Base-by-base conservation (phyloP, 345 rosid species). In the Barbarea vulgaris region DNA sequence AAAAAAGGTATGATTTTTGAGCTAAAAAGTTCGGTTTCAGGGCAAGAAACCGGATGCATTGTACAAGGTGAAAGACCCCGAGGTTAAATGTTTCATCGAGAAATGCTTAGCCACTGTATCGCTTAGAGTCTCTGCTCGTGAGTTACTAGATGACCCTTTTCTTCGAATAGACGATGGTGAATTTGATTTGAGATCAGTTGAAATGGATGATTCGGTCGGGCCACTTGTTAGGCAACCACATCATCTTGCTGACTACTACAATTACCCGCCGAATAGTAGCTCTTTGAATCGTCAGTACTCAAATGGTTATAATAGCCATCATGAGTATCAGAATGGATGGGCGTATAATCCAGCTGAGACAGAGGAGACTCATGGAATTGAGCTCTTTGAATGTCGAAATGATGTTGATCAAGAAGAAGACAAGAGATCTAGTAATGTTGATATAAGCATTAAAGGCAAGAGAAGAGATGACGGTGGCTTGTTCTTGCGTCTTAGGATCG, bases 11-110 rank as follows among this genome's bases (percentile, higher is more conserved):
- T 36, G 22, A 50, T 14, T 58, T 6, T 60, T 61, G 54, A 67
- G 73, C 56, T 59, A 50, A 60, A 73, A 47, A n/a, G 8, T 67
- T 73, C 80, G 68, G 68, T 71, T 77, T 63, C 78, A 96, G 99
- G 99, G 99, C 4, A 96, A 84, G 86, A 96, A 86, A 80, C 99
- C 99, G 9, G 93, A 90, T 85, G 91, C 99, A 80, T 80, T 96
- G 73, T 93, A 87, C 83, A 88, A 79, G 85, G 95, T 96, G 80
- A 84, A 82, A 77, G 96, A 96, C 73, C 95, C 95, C 0, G 98
- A 96, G 83, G 99, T 93, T 25, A 85, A 87, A 46, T 83, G 66
- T 41, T 93, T 96, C 73, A 84, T 96, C 9, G 98, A 91, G 79
- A 96, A 96, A 84, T 96, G 99, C 78, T 84, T 96, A 63, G 98